Evolutionary conservation across 179 eudicot genomes (phyloP).

Genomic region (Silene noctiflora): DNA sequence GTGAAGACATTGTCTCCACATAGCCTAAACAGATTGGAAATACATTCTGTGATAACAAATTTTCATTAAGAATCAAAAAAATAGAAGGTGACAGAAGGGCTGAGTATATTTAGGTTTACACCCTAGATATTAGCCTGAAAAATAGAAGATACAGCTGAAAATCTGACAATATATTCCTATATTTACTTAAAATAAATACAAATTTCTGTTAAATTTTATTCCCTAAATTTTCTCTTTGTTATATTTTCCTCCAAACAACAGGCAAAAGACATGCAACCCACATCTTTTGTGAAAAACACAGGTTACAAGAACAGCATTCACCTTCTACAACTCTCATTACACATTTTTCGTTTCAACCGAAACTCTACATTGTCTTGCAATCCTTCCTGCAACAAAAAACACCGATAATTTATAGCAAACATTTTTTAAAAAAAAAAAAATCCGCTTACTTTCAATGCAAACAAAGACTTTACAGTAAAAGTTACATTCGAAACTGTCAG

Average conservation of each 20-base stretch:
- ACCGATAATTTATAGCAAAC: not conserved
- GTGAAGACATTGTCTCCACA: too few species aligned
- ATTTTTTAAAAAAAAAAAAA: not conserved
- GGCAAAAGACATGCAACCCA: slow-evolving; percentile 39
- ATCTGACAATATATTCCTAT: slow-evolving; percentile 18
- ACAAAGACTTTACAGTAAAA: not conserved
- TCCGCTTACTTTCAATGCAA: not conserved
- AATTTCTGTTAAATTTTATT: slow-evolving; percentile 7
- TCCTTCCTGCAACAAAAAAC: not conserved
- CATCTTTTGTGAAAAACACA: slow-evolving; percentile 22
- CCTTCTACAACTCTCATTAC: slow-evolving; percentile 16
- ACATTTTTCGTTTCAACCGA: not conserved
- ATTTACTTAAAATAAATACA: slow-evolving; percentile 30
- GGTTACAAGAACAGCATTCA: not conserved
- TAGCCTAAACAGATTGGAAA: too few species aligned
- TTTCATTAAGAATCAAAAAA: too few species aligned
- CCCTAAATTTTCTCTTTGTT: slow-evolving; percentile 10
- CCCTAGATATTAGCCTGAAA: slow-evolving; percentile 14
- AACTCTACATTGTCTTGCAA: not conserved
- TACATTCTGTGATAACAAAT: too few species aligned
- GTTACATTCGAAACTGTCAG: slow-evolving; percentile 12
- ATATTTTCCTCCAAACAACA: not conserved
- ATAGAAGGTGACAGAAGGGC: not conserved
- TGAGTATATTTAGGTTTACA: not conserved
- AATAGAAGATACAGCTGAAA: slow-evolving; percentile 14